Evolutionary conservation across 2,329 filamentous ascomycete genomes (phyloP).

Genomic region (Sclerotinia glacialis): DNA sequence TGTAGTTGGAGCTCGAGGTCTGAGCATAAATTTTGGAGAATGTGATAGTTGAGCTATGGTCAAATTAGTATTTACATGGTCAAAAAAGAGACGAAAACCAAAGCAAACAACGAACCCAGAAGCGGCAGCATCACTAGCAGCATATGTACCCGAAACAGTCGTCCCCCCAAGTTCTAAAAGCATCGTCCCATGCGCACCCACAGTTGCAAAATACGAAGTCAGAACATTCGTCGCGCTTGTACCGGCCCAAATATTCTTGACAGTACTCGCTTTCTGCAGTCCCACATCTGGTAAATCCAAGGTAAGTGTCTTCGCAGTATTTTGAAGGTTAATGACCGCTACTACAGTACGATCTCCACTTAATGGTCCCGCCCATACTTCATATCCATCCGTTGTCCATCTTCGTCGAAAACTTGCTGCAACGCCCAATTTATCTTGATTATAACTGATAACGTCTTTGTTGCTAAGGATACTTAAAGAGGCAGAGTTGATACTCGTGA

Average conservation of each 20-base stretch:
- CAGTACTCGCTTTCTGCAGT: conserved; percentile 27
- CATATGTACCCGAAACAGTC: conserved; percentile 26
- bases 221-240: conserved; percentile 23
- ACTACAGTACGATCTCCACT: conserved; percentile 30
- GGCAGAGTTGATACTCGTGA: conserved; percentile 24
- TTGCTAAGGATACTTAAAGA: conserved; percentile 31
- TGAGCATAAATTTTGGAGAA: conserved; percentile 30
- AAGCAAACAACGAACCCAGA: conserved; percentile 24
- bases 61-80: conserved; percentile 4
- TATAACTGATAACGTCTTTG: conserved; percentile 32
- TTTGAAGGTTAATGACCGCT: conserved; percentile 31
- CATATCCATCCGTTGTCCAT: conserved; percentile 34
- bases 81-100: not conserved
- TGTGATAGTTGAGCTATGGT: conserved; percentile 24
- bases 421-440: conserved; percentile 33
- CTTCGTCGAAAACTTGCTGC: conserved; percentile 32
- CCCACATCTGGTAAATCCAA: conserved; percentile 34
- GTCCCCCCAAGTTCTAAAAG: conserved; percentile 29
- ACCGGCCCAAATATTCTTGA: conserved; percentile 34
- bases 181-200: conserved; percentile 33
- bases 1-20: conserved; percentile 31
- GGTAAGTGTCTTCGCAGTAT: conserved; percentile 27
- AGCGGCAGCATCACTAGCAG: conserved; percentile 22
- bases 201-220: conserved; percentile 30
- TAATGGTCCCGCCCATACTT: conserved; percentile 34